Percentiles rank a stretch among this genome's conserved stretches.
Evolutionary conservation across 352 stramenopile genomes (phyloP).

Genomic region (Blastocystis sp.): DNA sequence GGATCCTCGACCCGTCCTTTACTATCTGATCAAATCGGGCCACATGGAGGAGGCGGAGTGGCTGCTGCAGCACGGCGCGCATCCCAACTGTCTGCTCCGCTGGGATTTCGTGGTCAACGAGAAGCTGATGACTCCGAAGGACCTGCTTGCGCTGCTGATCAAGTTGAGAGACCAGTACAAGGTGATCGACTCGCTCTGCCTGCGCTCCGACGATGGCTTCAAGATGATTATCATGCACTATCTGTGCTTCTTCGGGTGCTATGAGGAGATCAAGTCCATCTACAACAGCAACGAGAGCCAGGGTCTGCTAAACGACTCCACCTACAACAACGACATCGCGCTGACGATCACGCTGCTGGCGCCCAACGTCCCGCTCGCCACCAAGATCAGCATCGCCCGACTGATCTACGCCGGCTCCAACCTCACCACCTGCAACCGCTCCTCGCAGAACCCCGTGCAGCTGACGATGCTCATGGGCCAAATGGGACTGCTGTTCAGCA

Average conservation of each 20-base stretch:
- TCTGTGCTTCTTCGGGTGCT: not conserved
- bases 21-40: not conserved
- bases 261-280: not conserved
- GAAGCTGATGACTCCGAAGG: not conserved
- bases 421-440: slow-evolving; percentile 25
- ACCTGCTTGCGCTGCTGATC: not conserved
- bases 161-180: not conserved
- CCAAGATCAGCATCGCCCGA: not conserved
- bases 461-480: slow-evolving; percentile 13
- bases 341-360: slow-evolving; percentile 45
- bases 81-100: slow-evolving; percentile 32
- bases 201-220: slow-evolving; percentile 15
- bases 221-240: slow-evolving; percentile 49
- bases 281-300: not conserved
- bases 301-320: slow-evolving; percentile 5
- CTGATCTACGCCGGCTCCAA: slow-evolving; percentile 4
- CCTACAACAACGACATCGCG: slow-evolving; percentile 4
- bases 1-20: not conserved
- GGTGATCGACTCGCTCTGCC: not conserved
- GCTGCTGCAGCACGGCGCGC: slow-evolving; percentile 1
- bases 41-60: slow-evolving; percentile 1
- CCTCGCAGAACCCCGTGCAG: slow-evolving; percentile 39
- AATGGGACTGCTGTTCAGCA: slow-evolving; percentile 32
- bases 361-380: not conserved
- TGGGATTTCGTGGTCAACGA: slow-evolving; percentile 35